Evolutionary conservation across 2,329 filamentous ascomycete genomes (phyloP).

Genomic region (Fusarium setosum): DNA sequence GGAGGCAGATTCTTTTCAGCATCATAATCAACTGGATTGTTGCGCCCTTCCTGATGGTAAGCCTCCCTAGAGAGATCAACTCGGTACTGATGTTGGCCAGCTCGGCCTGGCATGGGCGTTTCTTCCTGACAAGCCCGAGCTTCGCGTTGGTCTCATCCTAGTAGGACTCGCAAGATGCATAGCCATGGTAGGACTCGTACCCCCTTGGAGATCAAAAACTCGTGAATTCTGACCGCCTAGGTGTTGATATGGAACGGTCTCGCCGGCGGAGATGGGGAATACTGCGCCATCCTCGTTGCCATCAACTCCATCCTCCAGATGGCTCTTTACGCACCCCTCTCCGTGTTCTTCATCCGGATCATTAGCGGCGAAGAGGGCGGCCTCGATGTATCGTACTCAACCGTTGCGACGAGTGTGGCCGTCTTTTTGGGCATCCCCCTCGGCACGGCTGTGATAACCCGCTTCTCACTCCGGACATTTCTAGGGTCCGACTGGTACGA

Average conservation of each 20-base stretch:
- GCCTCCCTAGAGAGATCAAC: conserved; percentile 1
- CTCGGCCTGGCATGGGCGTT: conserved; percentile 76
- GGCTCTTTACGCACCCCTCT: conserved; percentile 76
- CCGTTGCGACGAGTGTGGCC: conserved; percentile 82
- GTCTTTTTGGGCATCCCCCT: conserved; percentile 89
- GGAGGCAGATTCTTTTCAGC: conserved; percentile 84
- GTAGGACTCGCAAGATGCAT: conserved; percentile 89
- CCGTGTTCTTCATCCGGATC: conserved; percentile 76
- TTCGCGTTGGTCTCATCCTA: conserved; percentile 78
- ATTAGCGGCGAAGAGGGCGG: conserved; percentile 63
- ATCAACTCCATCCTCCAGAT: conserved; percentile 82
- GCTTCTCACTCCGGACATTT: conserved; percentile 68
- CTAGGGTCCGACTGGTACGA: conserved; percentile 73
- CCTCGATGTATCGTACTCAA: conserved; percentile 65
- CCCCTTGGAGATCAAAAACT: background rate
- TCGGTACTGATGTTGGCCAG: conserved; percentile 50
- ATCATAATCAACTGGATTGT: conserved; percentile 85
- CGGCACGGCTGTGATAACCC: conserved; percentile 81
- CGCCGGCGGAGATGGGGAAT: conserved; percentile 81
- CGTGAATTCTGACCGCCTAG: conserved; percentile 37
- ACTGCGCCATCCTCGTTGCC: conserved; percentile 84
- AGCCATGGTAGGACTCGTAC: conserved; percentile 78
- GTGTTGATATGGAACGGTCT: conserved; percentile 75
- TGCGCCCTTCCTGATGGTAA: conserved; percentile 84
- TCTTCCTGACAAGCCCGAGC: conserved; percentile 66